Evolutionary conservation across 108 stramenopile genomes (phyloP).

Genomic region (Cyclotella sp.): DNA sequence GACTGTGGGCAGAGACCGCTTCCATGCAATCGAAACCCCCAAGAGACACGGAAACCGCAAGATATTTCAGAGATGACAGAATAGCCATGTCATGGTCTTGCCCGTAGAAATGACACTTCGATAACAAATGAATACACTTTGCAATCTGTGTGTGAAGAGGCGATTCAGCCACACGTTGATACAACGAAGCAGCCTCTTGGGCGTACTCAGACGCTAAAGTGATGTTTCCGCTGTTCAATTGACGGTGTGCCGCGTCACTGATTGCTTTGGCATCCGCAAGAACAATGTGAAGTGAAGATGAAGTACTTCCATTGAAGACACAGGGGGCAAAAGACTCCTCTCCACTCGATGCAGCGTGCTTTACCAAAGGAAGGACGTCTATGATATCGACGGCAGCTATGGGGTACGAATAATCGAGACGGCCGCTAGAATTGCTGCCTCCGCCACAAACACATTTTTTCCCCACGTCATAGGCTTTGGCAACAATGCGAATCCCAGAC

Average conservation of each 20-base stretch:
- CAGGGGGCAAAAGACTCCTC: constrained; percentile 76
- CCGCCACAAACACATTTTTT: constrained; percentile 70
- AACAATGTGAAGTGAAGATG: constrained; percentile 74
- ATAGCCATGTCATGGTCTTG: constrained; percentile 73
- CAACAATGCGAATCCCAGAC: constrained; percentile 85
- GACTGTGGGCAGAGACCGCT: constrained; percentile 59
- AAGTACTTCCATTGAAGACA: constrained; percentile 48
- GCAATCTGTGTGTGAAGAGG: constrained; percentile 78
- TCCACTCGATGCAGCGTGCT: constrained; percentile 77
- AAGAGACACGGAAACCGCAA: constrained; percentile 80
- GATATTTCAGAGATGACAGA: constrained; percentile 69
- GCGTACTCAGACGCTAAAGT: constrained; percentile 76
- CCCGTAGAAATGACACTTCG: constrained; percentile 77
- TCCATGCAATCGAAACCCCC: constrained; percentile 83
- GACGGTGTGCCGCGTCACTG: constrained; percentile 74
- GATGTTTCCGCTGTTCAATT: constrained; percentile 58
- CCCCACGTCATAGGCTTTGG: constrained; percentile 76
- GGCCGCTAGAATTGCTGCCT: constrained; percentile 45
- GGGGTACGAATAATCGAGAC: constrained; percentile 67
- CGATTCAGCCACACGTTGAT: constrained; percentile 80
- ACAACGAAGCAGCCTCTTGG: constrained; percentile 79
- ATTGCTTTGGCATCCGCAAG: constrained; percentile 82
- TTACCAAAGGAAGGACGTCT: constrained; percentile 91
- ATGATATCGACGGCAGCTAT: constrained; percentile 84
- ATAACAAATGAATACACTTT: constrained; percentile 70